Base-by-base conservation (phyloP, 2,329 filamentous ascomycete genomes). In the Aspergillus udagawae region DNA sequence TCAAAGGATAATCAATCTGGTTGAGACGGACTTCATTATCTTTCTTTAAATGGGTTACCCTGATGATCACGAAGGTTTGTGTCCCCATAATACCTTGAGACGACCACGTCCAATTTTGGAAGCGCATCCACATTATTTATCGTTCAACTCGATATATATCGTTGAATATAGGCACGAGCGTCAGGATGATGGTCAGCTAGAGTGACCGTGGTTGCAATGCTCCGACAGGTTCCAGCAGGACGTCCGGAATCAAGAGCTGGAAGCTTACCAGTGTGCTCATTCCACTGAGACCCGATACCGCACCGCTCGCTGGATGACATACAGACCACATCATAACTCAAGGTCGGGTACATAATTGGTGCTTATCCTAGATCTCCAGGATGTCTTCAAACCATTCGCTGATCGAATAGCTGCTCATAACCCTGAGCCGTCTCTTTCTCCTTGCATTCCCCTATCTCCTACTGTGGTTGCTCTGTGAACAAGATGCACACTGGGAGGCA, bases 401-500 rank as follows among this genome's bases (percentile, higher is more conserved):
- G n/a, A 32, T 35, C 14, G 9, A 20, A 28, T 27, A 21, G 23
- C 29, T 29, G 21, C 41, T 25, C 21, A 12, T 17, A 38, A 35
- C 10, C 23, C 17, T 20, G 44, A 47, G 44, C 21, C 44, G 4
- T 47, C 20, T 17, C 44, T 47, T 47, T 23, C 44, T 10, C 25
- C 20, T 47, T 47, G 44, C 21, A 14, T 14, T 27, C 23, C 44
- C 44, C 14, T 9, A 27, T 23, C 21, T 17, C 44, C 44, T 23
- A 23, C 44, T 47, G 44, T 47, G 44, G 44, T 23, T 47, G 44
- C 44, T 23, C 23, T 47, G 41, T 23, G 44, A 23, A 32, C 48
- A 59, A 56, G 20, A 68, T 68, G 66, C 65, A 61, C 57, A 23
- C 60, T 44, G 8, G 48, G 21, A 64, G 59, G 38, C 58, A 55